Conservation (phyloP, 495 filamentous ascomycete genomes). For the Paragyromitra xinjiangensis region DNA sequence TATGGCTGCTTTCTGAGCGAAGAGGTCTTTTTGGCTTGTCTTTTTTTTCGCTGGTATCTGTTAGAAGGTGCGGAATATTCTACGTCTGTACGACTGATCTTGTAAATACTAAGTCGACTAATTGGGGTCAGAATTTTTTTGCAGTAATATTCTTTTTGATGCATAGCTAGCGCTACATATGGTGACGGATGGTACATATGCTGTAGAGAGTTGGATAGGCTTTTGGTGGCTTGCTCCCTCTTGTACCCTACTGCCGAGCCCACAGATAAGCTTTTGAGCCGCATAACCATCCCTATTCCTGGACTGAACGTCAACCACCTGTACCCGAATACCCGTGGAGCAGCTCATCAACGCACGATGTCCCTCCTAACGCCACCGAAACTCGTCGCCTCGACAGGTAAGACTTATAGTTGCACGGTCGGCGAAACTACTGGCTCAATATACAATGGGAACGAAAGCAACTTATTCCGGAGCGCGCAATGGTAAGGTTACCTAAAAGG, state of each 20-base stretch:
- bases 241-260: background rate
- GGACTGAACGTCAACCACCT: constrained; percentile 1
- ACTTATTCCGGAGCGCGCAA: constrained; percentile 70
- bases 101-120: background rate
- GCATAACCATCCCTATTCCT: constrained; percentile 17
- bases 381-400: constrained; percentile 62
- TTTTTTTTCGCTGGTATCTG: background rate
- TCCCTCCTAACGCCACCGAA: constrained; percentile 54
- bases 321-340: background rate
- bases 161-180: background rate
- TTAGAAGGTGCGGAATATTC: background rate
- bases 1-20: background rate
- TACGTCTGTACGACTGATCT: background rate
- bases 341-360: constrained; percentile 31
- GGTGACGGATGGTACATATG: background rate
- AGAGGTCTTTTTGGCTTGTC: background rate
- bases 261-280: constrained; percentile 44
- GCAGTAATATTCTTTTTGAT: background rate
- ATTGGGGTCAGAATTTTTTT: background rate
- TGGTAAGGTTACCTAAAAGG: constrained; percentile 59
- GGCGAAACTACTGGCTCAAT: constrained; percentile 31
- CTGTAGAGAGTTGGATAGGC: background rate
- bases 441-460: constrained; percentile 47
- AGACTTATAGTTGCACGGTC: constrained; percentile 57
- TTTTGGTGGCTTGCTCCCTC: background rate